Base-by-base conservation (phyloP, 805 yeast genomes). In the Saccharomycopsis sp. region DNA sequence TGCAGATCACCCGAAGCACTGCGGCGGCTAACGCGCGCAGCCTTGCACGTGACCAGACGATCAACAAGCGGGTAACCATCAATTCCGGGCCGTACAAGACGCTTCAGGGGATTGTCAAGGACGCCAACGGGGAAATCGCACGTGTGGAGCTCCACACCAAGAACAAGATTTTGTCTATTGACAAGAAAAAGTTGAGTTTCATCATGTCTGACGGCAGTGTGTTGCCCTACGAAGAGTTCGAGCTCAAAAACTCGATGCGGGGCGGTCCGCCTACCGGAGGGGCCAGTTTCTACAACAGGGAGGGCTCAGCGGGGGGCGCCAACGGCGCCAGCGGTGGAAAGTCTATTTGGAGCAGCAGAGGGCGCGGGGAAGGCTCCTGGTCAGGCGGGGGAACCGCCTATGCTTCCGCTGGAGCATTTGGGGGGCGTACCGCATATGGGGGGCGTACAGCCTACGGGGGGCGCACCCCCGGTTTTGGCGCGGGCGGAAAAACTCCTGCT, bases 71-170 rank as follows among this genome's bases (percentile, higher is more conserved):
- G 59, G 97, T 94, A 21, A 82, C 90, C 63, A 87, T 94, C 53
- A 84, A 87, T 67, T 90, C 97, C n/a, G 94, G 96, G 34, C 83
- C 82, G 52, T 90, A 92, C 71, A 94, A 94, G 73, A 98, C 99
- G 51, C 83, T 90, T 64, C 84, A 86, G 74, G 99, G 99, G 69
- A 87, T 89, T 63, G 89, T 94, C 50, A 87, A 88, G 64, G 98
- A 94, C 68, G 90, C 97, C 8, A 94, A 90, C 65, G 99, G 95
- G 62, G 87, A 87, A 14, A 81, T 80, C 64, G 98, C 97, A 1
- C 81, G 97, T 60, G 89, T 94, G 50, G 99, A 94, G 73, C 79
- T 94, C 63, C 98, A 94, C 71, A 89, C 97, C 24, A 91, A 91
- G 64, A 85, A 85, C 68, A 94, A 92, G 70, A 88, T 87, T 60